Evolutionary conservation across 2,329 filamentous ascomycete genomes (phyloP).

Genomic region (Clarireedia paspali): DNA sequence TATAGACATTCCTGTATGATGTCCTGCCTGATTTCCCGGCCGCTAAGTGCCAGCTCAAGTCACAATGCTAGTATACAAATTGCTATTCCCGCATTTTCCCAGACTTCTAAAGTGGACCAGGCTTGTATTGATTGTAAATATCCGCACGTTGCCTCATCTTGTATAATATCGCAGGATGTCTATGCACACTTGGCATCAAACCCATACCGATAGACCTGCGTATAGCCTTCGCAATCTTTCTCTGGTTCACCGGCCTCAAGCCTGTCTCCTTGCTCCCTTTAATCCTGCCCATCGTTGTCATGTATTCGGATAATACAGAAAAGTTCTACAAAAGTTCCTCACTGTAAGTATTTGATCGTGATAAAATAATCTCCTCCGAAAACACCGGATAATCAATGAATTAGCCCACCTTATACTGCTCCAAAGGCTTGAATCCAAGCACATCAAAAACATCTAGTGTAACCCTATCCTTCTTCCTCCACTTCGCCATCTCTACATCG

Average conservation of each 20-base stretch:
- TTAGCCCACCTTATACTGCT: slow-evolving; percentile 73
- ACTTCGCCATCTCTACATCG: slow-evolving; percentile 72
- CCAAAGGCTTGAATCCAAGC: slow-evolving; percentile 69
- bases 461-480: slow-evolving; percentile 50
- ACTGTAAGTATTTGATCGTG: not conserved
- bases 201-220: slow-evolving; percentile 82
- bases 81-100: too few relatives aligned
- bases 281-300: slow-evolving; percentile 79
- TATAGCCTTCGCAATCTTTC: slow-evolving; percentile 88
- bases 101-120: not conserved
- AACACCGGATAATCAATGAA: not conserved
- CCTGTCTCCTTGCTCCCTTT: slow-evolving; percentile 69
- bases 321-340: slow-evolving; percentile 61
- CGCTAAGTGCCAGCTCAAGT: too few relatives aligned
- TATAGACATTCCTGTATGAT: too few relatives aligned
- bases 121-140: not conserved
- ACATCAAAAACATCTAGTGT: slow-evolving; percentile 69
- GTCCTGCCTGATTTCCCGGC: too few relatives aligned
- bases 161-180: slow-evolving; percentile 71
- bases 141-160: slow-evolving; percentile 7
- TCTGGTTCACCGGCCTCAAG: slow-evolving; percentile 80
- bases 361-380: not conserved
- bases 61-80: too few relatives aligned
- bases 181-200: slow-evolving; percentile 83
- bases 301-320: slow-evolving; percentile 81